Evolutionary conservation across 1,284 basidiomycete species (phyloP), one percentile per base, ranked within the genome.

Genomic region (Austroboletus niveus): DNA sequence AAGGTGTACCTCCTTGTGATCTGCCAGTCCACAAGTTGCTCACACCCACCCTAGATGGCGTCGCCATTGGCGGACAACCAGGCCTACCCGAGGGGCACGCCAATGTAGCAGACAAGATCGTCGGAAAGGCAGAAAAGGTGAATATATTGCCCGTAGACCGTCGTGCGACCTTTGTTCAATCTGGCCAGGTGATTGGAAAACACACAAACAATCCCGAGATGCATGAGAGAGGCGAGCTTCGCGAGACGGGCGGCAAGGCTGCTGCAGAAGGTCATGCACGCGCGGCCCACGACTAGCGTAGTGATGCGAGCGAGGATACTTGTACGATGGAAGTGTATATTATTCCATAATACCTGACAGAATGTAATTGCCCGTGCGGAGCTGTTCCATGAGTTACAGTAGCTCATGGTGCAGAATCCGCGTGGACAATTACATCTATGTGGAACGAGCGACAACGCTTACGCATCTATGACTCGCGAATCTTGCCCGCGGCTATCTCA

Each of bases 71-170:
- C 38, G 77, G 77, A 22, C 61, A 70, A n/a, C 55, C 65, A n/a
- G 63, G 72, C 46, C 47, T 74, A 20, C 74, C 78, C 0, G 69
- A 72, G 58, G 58, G 53, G 20, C 56, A 76, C 36, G 74, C 78
- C 15, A 69, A 56, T 24, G 31, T 76, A 1, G 63, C 70, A 14
- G 81, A 84, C 62, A 82, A 79, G 62, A 55, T 81, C 15, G 56
- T 80, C 29, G 80, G 81, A 5, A 82, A 82, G 70, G 71, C 75
- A 0, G 72, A 82, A 63, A 78, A 82, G 72, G 81, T 78, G 34
- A 6, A 56, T 43, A 20, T 24, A 20, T 6, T 34, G 14, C 9
- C 8, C 12, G 10, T 30, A 7, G 1, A 7, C 0, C 2, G 38
- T 31, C 27, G 12, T 32, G 42, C 0, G 7, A 22, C 11, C 15